A percentile compares a stretch with the other conserved stretches of the same genome.
Evolutionary conservation across 2,329 filamentous ascomycete genomes (phyloP).

Genomic region (Neofusicoccum cordaticola): DNA sequence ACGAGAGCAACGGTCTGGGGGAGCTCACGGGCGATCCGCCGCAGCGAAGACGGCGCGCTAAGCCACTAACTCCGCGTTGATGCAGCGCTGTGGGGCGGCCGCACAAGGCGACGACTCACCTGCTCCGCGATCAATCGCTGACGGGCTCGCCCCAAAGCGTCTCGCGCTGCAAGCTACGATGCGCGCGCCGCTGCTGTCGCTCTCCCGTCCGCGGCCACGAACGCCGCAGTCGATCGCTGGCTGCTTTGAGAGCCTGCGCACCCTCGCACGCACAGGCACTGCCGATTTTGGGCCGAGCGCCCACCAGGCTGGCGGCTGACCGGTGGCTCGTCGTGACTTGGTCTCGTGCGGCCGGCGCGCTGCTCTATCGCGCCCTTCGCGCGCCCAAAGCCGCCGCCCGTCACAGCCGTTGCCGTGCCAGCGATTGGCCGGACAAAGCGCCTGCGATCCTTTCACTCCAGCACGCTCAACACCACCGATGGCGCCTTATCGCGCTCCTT

Average conservation of each 20-base stretch:
- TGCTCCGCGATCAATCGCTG: neutral
- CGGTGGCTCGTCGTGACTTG: neutral
- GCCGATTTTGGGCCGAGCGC: slow-evolving; percentile 1
- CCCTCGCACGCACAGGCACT: neutral
- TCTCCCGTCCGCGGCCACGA: neutral
- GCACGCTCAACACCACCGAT: slow-evolving; percentile 1
- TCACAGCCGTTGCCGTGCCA: neutral
- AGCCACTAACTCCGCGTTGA: slow-evolving; percentile 1
- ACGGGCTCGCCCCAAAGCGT: too few relatives aligned
- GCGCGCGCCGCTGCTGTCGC: slow-evolving; percentile 9
- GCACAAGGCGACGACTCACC: slow-evolving; percentile 9
- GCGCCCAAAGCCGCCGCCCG: neutral
- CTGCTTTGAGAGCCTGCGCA: neutral
- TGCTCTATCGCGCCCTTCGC: neutral
- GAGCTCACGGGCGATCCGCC: slow-evolving; percentile 11
- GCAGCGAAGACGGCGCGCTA: slow-evolving; percentile 7
- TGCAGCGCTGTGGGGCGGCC: slow-evolving; percentile 6
- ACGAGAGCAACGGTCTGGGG: slow-evolving; percentile 15
- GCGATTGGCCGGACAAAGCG: slow-evolving; percentile 11
- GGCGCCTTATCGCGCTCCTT: slow-evolving; percentile 7
- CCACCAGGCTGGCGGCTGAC: neutral
- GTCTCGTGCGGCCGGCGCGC: slow-evolving; percentile 1
- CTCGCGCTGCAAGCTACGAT: neutral
- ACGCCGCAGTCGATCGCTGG: neutral
- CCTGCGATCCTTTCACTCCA: neutral